Conservation (phyloP, 805 yeast species). For the Starmerella sp. region DNA sequence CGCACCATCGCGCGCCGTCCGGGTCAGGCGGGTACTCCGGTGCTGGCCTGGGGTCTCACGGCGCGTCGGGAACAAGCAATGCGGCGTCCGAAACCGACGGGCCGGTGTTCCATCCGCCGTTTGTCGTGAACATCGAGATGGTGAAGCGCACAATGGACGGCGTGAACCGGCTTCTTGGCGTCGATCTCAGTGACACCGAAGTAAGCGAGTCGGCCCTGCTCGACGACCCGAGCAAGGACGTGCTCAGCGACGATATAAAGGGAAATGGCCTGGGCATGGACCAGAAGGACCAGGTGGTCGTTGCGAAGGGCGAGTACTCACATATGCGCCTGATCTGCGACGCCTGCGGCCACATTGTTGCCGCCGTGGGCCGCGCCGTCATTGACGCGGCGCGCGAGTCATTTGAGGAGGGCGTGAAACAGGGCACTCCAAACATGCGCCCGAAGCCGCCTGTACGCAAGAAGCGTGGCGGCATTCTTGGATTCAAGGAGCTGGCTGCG, state of each 20-base stretch:
- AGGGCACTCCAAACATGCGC: slow-evolving; percentile 6
- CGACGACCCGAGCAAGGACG: slow-evolving; percentile 5
- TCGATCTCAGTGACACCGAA: slow-evolving; percentile 22
- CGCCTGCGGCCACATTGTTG: slow-evolving; percentile 74
- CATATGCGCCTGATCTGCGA: slow-evolving; percentile 59
- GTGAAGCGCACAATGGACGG: slow-evolving; percentile 19
- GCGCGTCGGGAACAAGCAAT: background rate
- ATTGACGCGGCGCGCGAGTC: slow-evolving; percentile 26
- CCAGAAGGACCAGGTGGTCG: background rate
- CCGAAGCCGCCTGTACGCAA: slow-evolving; percentile 26
- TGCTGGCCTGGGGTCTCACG: background rate
- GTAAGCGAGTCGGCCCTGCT: slow-evolving; percentile 18
- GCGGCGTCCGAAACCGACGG: background rate
- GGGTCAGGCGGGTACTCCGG: background rate
- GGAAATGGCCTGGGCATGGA: background rate
- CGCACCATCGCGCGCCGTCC: background rate
- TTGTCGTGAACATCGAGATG: slow-evolving; percentile 15
- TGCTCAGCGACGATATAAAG: background rate
- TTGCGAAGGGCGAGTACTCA: slow-evolving; percentile 21
- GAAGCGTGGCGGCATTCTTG: slow-evolving; percentile 32
- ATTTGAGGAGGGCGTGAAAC: slow-evolving; percentile 17
- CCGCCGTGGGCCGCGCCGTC: slow-evolving; percentile 53
- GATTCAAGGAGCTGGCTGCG: slow-evolving; percentile 77
- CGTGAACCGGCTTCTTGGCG: slow-evolving; percentile 20
- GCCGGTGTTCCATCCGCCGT: slow-evolving; percentile 9